phyloP scores from a whole-genome alignment of 192 early-diverging fungal genomes.

The Podila minutissima region DNA sequence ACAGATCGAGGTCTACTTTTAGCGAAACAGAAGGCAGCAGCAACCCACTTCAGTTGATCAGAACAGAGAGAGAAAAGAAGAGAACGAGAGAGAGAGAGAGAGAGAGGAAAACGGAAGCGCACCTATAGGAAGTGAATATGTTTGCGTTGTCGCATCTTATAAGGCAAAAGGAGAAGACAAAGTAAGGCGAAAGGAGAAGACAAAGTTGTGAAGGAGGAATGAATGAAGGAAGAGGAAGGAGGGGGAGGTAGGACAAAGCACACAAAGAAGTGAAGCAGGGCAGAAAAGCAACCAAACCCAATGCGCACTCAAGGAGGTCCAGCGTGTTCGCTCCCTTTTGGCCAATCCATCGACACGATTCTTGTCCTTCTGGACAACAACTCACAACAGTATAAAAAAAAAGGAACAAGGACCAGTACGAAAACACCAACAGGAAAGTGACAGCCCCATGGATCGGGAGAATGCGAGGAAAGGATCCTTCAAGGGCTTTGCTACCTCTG shows the following conservation, averaged over 20 bases:
- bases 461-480: too few species aligned
- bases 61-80: background rate
- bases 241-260: background rate
- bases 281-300: background rate
- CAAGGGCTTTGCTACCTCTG: too few species aligned
- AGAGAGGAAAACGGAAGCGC: background rate
- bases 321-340: background rate
- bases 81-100: background rate
- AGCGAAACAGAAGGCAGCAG: too few species aligned
- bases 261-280: background rate
- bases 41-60: background rate
- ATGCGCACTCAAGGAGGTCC: background rate
- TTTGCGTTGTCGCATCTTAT: background rate
- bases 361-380: too few species aligned
- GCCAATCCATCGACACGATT: too few species aligned
- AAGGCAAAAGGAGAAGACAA: background rate
- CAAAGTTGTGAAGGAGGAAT: background rate
- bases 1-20: background rate
- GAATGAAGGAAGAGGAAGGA: too few species aligned
- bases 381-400: too few species aligned
- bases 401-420: too few species aligned
- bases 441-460: too few species aligned
- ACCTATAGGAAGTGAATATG: background rate
- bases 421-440: too few species aligned
- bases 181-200: background rate